Percentiles rank a stretch among this genome's conserved stretches.
phyloP scores from a whole-genome alignment of 2,329 filamentous ascomycete species.

The Cladosporium halotolerans region DNA sequence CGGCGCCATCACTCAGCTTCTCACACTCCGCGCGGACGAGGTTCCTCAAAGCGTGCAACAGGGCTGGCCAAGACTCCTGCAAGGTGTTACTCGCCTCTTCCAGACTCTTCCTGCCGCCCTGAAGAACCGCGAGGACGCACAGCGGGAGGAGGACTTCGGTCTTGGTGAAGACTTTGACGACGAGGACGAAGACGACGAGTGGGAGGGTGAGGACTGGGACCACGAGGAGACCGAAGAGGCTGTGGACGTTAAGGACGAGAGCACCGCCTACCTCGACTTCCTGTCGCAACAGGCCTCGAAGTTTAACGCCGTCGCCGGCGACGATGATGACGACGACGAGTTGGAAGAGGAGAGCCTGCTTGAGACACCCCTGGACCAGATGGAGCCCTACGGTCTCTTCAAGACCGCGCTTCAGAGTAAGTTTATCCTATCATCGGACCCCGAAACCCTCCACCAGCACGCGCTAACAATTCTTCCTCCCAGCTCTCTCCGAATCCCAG shows the following conservation, averaged over 20 bases:
- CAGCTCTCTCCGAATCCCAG: conserved; percentile 84
- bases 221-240: conserved; percentile 58
- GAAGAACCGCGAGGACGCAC: conserved; percentile 86
- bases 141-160: conserved; percentile 74
- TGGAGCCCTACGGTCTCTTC: conserved; percentile 91
- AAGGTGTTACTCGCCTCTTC: conserved; percentile 85
- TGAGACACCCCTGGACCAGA: conserved; percentile 88
- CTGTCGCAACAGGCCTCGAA: conserved; percentile 66
- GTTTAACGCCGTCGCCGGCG: conserved; percentile 47
- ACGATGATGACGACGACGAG: conserved; percentile 72
- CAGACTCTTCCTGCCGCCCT: conserved; percentile 80
- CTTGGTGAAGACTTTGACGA: conserved; percentile 67
- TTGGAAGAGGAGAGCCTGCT: conserved; percentile 88
- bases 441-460: neutral
- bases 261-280: conserved; percentile 91
- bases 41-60: conserved; percentile 89
- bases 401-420: conserved; percentile 73
- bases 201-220: conserved; percentile 68
- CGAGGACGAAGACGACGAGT: conserved; percentile 71
- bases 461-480: conserved; percentile 24
- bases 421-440: conserved; percentile 32
- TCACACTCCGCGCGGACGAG: conserved; percentile 71
- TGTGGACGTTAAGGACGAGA: conserved; percentile 75
- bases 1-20: conserved; percentile 79
- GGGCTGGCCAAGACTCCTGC: conserved; percentile 87